A percentile compares a stretch with the other conserved stretches of the same genome.
phyloP scores from a whole-genome alignment of 495 filamentous ascomycete species.

The Neurospora africana region DNA sequence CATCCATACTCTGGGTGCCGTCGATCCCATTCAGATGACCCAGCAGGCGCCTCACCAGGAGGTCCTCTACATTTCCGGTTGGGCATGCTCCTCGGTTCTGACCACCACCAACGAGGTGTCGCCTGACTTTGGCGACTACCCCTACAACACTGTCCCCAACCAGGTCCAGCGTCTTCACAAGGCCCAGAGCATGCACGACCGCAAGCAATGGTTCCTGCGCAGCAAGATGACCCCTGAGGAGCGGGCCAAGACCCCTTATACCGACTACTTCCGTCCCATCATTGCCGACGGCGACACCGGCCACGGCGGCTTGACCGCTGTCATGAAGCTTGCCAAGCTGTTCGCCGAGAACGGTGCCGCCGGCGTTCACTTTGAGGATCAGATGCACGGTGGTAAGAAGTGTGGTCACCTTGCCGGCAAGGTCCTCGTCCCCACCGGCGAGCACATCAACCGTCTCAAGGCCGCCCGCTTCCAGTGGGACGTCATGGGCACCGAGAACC shows the following conservation, averaged over 20 bases:
- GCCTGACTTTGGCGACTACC: conserved; percentile 95
- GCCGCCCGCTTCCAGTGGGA: conserved; percentile 97
- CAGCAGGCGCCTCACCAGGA: conserved; percentile 96
- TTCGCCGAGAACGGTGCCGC: conserved; percentile 98
- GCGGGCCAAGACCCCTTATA: conserved; percentile 64
- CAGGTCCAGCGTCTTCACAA: conserved; percentile 94
- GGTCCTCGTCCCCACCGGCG: conserved; percentile 84
- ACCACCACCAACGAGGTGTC: conserved; percentile 95
- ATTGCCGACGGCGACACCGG: conserved; percentile 97
- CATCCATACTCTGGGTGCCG: conserved; percentile 93
- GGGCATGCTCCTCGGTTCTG: conserved; percentile 89
- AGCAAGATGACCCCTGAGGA: conserved; percentile 63
- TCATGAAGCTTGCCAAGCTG: conserved; percentile 92
- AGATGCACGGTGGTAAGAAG: conserved; percentile 96
- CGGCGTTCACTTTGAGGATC: conserved; percentile 95
- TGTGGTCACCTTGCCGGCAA: conserved; percentile 96
- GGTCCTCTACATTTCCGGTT: conserved; percentile 89
- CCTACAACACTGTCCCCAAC: conserved; percentile 97
- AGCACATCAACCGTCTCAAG: conserved; percentile 90
- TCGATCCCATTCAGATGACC: conserved; percentile 98
- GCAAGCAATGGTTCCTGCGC: conserved; percentile 82
- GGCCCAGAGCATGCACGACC: conserved; percentile 91
- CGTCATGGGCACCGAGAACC: conserved; percentile 87
- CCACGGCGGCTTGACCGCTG: conserved; percentile 80
- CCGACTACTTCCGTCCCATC: conserved; percentile 89